phyloP scores from a whole-genome alignment of 768 basidiomycete species.

The Calocybe indica region DNA sequence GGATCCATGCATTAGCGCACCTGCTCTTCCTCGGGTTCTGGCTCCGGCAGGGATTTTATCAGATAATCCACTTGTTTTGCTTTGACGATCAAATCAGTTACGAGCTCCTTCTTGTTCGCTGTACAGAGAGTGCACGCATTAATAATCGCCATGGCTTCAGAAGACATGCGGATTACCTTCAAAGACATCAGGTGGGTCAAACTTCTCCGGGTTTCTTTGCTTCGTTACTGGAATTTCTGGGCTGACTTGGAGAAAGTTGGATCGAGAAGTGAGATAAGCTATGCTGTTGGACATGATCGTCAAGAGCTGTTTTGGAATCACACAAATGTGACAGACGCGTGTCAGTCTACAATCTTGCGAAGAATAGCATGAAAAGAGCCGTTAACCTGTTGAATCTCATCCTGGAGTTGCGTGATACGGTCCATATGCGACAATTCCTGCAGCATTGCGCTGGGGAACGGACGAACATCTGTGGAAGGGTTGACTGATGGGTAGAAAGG shows the following conservation, averaged over 20 bases:
- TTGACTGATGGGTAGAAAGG: too few species aligned
- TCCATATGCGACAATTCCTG: constrained; percentile 93
- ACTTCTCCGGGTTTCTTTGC: constrained; percentile 64
- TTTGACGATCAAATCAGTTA: constrained; percentile 75
- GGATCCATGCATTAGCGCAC: constrained; percentile 25
- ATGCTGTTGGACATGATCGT: constrained; percentile 84
- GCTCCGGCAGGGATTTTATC: constrained; percentile 72
- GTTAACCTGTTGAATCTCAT: constrained; percentile 83
- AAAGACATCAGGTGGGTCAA: constrained; percentile 67
- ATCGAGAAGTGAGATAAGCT: constrained; percentile 69
- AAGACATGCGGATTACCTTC: constrained; percentile 43
- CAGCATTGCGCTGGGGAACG: constrained; percentile 70
- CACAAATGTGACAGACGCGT: not conserved
- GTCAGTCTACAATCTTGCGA: not conserved
- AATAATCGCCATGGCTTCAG: not conserved
- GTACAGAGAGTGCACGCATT: not conserved
- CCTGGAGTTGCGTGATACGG: constrained; percentile 91
- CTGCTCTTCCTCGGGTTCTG: constrained; percentile 75
- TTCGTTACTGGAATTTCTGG: constrained; percentile 82
- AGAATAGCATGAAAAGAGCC: not conserved
- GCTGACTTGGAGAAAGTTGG: constrained; percentile 76
- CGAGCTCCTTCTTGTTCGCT: constrained; percentile 85
- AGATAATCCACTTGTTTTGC: constrained; percentile 87
- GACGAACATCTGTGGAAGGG: constrained; percentile 4
- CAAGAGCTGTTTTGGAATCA: constrained; percentile 50